phyloP scores from a whole-genome alignment of 2,329 filamentous ascomycete species.

The Botrytis squamosa region DNA sequence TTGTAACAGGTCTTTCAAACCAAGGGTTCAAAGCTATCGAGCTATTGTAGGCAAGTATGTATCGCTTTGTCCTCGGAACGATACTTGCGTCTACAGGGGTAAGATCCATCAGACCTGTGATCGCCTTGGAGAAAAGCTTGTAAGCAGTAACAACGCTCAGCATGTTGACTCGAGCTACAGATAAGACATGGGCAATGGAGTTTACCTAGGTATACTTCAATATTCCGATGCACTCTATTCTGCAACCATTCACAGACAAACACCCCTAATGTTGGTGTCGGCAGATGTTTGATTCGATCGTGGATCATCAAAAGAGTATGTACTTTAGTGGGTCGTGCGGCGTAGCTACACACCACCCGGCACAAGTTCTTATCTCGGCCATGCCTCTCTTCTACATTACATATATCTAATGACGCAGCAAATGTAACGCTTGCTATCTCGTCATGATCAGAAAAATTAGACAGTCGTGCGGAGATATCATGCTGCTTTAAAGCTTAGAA shows the following conservation, averaged over 20 bases:
- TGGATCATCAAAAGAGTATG: neutral
- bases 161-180: neutral
- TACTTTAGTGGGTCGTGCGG: neutral
- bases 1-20: no score
- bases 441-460: no score
- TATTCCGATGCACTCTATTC: accelerated
- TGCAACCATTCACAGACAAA: neutral
- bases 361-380: neutral
- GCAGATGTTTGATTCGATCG: neutral
- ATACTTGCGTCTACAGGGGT: neutral
- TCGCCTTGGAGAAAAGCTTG: neutral
- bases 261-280: neutral
- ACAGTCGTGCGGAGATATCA: no score
- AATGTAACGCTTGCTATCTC: neutral
- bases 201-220: neutral
- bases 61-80: neutral
- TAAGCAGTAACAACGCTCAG: neutral
- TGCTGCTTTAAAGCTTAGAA: no score
- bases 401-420: neutral
- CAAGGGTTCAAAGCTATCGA: no score
- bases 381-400: neutral
- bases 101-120: neutral
- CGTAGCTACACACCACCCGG: neutral
- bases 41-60: no score
- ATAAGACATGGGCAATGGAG: neutral